A percentile compares a stretch with the other conserved stretches of the same genome.
Conservation (phyloP, 116 monocot genomes). For the Papilionanthe hybrid region DNA sequence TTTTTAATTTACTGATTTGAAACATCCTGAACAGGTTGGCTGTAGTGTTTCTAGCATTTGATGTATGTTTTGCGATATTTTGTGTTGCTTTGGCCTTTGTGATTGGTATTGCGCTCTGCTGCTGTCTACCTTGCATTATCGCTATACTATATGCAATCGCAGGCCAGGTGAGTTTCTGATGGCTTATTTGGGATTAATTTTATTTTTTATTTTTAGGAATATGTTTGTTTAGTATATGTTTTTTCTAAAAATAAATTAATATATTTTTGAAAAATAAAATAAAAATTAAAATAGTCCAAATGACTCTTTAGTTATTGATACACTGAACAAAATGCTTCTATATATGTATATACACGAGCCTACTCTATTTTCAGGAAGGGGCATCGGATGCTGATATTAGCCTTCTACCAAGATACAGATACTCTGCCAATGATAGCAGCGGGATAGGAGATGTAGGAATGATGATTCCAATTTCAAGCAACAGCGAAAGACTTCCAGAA, state of each 20-base stretch:
- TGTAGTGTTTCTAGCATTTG: conserved; percentile 79
- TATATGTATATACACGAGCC: no score
- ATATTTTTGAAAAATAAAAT: no score
- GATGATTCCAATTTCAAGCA: conserved; percentile 56
- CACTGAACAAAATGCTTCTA: background rate
- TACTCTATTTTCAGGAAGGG: conserved; percentile 43
- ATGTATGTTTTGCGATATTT: conserved; percentile 79
- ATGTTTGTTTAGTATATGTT: no score
- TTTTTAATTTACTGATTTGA: background rate
- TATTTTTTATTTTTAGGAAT: no score
- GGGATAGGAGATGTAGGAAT: conserved; percentile 34
- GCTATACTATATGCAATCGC: conserved; percentile 85
- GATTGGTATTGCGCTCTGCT: conserved; percentile 85
- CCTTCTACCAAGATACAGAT: conserved; percentile 78
- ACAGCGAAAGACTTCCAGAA: conserved; percentile 28
- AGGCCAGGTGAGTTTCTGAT: conserved; percentile 52
- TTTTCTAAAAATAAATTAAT: no score
- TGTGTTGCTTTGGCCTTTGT: conserved; percentile 85
- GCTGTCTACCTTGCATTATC: conserved; percentile 92
- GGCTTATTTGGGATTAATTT: no score
- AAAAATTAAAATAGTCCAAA: no score
- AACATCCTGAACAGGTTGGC: conserved; percentile 44
- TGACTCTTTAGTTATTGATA: no score
- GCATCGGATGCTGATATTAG: conserved; percentile 79
- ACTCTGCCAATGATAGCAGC: conserved; percentile 20